Base-by-base conservation (phyloP, 805 yeast species). In the Starmerella apis region DNA sequence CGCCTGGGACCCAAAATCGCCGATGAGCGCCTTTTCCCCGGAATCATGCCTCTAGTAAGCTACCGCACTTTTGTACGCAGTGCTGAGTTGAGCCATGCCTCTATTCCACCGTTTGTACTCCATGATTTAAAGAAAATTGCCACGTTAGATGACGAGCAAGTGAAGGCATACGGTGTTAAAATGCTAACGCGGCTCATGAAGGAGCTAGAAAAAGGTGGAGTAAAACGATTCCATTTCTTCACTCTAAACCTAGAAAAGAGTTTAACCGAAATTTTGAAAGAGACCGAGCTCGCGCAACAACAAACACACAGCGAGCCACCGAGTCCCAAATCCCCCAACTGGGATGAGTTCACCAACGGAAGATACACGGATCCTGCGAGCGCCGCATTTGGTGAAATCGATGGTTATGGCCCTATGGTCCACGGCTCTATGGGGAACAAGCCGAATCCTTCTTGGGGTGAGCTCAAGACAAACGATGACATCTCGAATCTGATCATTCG, bases 271-370 rank as follows among this genome's bases (percentile, higher is more conserved):
- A 80, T 92, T 37, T 76, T 92, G 5, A 80, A 81, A 46, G 71
- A 71, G 27, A 78, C 87, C 0, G 66, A 73, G 3, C 67, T 80
- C 14, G 57, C 56, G n/a, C 24, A 23, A 16, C 23, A 19, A 16
- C 23, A 19, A 13, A 46, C 50, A 4, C 46, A 47, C 16, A 32
- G 20, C 25, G 45, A 20, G 18, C 58, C 61, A 11, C 38, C 53
- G 3, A 43, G 44, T 37, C 52, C 72, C 16, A n/a, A 37, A 20
- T 50, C 85, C 64, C 95, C 94, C 3, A 84, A 88, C 1, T 88
- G 97, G 97, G 97, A 88, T 70, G 97, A 88, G 62, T 88, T 86
- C 66, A 92, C 96, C 24, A 86, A 88, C 66, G 95, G 96, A 63
- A 76, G 97, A 69, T 86, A 86, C 65, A 94, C 96, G 69, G 95